Percentiles rank a stretch among this genome's conserved stretches.
These are phyloP conservation scores for Chrysosporium keratinophilum DNA, from an alignment of 2,329 filamentous ascomycete species.

Conservation along the genomic window DNA sequence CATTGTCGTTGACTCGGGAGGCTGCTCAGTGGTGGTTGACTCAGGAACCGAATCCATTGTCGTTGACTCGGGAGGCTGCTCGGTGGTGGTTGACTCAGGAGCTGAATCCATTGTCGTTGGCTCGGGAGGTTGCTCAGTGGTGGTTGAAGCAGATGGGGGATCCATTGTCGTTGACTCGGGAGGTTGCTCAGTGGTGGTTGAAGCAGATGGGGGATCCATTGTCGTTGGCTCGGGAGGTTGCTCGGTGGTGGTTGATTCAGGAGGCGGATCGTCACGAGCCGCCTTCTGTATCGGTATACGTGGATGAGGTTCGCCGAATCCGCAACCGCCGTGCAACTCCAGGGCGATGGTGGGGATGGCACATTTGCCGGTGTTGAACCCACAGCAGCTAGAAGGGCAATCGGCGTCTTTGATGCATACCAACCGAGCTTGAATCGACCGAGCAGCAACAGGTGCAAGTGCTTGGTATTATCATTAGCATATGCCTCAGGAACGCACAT, in stretches of 20 bases:
- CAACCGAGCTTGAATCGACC: slow-evolving; percentile 19
- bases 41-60: neutral
- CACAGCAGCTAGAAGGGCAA: slow-evolving; percentile 23
- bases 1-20: neutral
- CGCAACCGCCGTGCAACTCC: slow-evolving; percentile 21
- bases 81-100: no score
- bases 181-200: neutral
- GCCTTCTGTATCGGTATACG: neutral
- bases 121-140: neutral
- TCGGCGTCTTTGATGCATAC: slow-evolving; percentile 21
- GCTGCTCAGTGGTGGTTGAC: no score
- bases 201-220: no score
- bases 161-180: neutral
- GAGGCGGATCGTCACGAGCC: neutral
- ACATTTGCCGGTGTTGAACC: slow-evolving; percentile 22
- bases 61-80: neutral
- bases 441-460: neutral
- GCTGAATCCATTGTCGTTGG: neutral
- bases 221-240: neutral
- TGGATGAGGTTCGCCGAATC: slow-evolving; percentile 16
- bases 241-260: no score
- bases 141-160: no score
- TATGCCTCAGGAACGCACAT: neutral
- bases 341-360: slow-evolving; percentile 20
- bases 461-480: neutral